phyloP scores from a whole-genome alignment of 768 basidiomycete species.

The Podaxis sp. region DNA sequence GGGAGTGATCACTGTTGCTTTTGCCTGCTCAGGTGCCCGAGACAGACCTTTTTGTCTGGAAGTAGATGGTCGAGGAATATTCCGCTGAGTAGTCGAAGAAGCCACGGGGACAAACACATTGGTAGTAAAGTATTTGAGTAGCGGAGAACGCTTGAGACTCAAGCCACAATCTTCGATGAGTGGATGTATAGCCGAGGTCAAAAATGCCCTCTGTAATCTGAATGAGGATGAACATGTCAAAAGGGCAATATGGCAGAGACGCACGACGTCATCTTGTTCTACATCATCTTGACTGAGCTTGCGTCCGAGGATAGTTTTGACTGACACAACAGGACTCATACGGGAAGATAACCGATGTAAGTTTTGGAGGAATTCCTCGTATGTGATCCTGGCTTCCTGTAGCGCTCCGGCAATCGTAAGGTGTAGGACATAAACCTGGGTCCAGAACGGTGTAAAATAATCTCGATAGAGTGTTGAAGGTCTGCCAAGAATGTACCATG shows the following conservation, averaged over 20 bases:
- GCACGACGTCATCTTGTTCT: conserved; percentile 45
- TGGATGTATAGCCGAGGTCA: conserved; percentile 29
- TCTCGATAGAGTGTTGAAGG: conserved; percentile 47
- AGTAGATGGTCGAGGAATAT: neutral
- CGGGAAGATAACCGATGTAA: conserved; percentile 28
- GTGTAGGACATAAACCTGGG: conserved; percentile 49
- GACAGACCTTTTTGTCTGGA: neutral
- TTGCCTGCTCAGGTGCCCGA: neutral
- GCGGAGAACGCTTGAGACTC: conserved; percentile 40
- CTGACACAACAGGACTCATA: conserved; percentile 28
- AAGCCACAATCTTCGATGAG: conserved; percentile 28
- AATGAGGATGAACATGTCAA: neutral
- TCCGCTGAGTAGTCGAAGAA: neutral
- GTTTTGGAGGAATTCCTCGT: conserved; percentile 36
- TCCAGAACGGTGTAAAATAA: conserved; percentile 49
- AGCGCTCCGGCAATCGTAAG: conserved; percentile 41
- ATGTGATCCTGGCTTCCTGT: conserved; percentile 33
- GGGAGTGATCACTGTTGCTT: conserved; percentile 33
- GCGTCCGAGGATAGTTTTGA: conserved; percentile 42
- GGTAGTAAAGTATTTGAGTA: conserved; percentile 28
- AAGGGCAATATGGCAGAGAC: conserved; percentile 20
- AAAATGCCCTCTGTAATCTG: conserved; percentile 41
- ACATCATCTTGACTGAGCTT: conserved; percentile 42
- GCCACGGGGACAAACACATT: neutral
- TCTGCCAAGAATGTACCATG: conserved; percentile 68